phyloP scores from a whole-genome alignment of 805 yeast genomes.

The Sugiyamaella lignohabitans region DNA sequence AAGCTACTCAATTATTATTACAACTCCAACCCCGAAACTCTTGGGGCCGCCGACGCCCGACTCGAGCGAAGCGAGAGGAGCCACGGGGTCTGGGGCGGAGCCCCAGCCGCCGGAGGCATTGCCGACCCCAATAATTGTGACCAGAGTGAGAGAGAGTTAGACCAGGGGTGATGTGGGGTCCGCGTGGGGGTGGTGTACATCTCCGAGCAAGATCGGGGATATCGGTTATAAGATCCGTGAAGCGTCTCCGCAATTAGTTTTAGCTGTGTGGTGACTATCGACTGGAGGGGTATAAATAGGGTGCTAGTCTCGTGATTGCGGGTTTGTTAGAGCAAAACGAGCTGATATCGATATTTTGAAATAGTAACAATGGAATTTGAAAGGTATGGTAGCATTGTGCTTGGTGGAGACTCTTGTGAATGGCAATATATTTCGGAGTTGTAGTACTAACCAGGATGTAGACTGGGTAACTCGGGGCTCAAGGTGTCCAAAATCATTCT shows the following conservation, averaged over 20 bases:
- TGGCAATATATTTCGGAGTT: no score
- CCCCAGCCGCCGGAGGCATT: no score
- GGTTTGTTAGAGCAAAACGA: not conserved
- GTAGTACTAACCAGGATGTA: not conserved
- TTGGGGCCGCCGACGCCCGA: no score
- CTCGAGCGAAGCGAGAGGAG: no score
- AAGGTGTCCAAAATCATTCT: constrained; percentile 34
- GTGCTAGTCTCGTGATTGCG: not conserved
- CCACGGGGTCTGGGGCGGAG: no score
- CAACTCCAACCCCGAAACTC: no score
- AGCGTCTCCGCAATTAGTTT: not conserved
- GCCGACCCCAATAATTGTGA: no score
- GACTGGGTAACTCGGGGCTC: constrained; percentile 35
- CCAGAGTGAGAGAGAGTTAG: no score
- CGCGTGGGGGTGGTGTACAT: not conserved
- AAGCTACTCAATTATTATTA: no score
- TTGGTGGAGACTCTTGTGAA: not conserved
- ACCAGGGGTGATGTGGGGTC: no score
- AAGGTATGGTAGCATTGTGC: not conserved
- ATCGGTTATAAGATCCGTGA: not conserved
- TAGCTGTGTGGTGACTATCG: not conserved
- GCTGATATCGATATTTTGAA: not conserved
- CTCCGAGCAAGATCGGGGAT: not conserved
- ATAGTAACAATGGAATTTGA: not conserved
- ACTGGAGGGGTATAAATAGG: not conserved